Conservation (phyloP, 1,284 basidiomycete genomes). For the Leccinum huronense region DNA sequence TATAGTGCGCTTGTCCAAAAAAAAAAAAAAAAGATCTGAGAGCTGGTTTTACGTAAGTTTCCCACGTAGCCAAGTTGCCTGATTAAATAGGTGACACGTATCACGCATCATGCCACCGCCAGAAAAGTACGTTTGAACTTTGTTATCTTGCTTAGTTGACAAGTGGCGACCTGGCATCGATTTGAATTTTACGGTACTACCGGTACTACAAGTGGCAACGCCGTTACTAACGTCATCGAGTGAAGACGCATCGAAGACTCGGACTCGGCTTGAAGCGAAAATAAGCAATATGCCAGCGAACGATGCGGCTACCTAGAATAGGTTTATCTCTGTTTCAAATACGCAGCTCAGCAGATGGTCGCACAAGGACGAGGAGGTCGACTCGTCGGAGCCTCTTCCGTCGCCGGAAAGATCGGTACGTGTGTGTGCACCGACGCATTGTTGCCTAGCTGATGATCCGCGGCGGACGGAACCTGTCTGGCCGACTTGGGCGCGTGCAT, state of each 20-base stretch:
- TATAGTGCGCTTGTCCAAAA: too few relatives aligned
- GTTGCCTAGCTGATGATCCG: not conserved
- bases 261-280: not conserved
- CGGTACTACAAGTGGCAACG: not conserved
- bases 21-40: not conserved
- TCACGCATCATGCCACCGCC: not conserved
- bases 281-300: not conserved
- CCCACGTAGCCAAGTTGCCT: too few relatives aligned
- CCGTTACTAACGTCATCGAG: too few relatives aligned
- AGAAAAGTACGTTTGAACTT: not conserved
- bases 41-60: too few relatives aligned
- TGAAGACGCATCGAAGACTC: too few relatives aligned
- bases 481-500: not conserved
- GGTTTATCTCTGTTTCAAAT: slow-evolving; percentile 27
- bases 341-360: slow-evolving; percentile 44
- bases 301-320: not conserved
- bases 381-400: slow-evolving; percentile 40
- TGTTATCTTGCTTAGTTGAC: not conserved
- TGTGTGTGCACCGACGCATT: not conserved
- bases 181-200: not conserved
- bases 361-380: slow-evolving; percentile 42
- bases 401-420: slow-evolving; percentile 12
- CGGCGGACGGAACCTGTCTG: not conserved
- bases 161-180: not conserved
- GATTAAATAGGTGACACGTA: too few relatives aligned